Evolutionary conservation across 2,329 filamentous ascomycete species (phyloP), one percentile per base, ranked within the genome.

Genomic region (Fusarium buxicola): DNA sequence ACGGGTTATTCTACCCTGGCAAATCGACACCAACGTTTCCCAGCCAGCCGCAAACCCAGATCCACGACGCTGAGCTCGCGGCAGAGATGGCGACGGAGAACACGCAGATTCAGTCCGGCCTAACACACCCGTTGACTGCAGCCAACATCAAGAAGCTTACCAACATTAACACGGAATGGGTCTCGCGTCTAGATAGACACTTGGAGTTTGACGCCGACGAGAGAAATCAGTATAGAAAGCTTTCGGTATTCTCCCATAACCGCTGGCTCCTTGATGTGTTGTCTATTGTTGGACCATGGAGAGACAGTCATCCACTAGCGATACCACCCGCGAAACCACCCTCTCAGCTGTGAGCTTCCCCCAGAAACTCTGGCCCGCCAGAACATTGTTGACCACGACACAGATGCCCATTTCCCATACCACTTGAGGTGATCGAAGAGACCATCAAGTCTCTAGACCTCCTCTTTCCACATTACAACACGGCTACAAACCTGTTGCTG

Each of bases 371-470:
- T n/a, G n/a, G n/a, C n/a, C n/a, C n/a, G n/a, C n/a, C n/a, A n/a
- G n/a, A n/a, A n/a, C n/a, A n/a, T n/a, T n/a, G n/a, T n/a, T n/a
- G n/a, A n/a, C n/a, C n/a, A n/a, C n/a, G n/a, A n/a, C n/a, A n/a
- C n/a, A 45, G 41, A n/a, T 45, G 41, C 9, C 41, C 41, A 2
- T 45, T 45, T 5, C 41, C 41, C 5, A 45, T 45, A 24, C 41
- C 41, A n/a, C 30, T 34, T 2, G 41, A 45, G 12, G 30, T 34
- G 8, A 45, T 45, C 12, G 16, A 45, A 32, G 41, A 45, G 32
- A 34, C 30, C 6, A 34, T 45, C 12, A 34, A 21, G 15, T 45
- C 41, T 2, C 5, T 45, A 3, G 30, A 45, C 8, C 10, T 45
- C 3, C 18, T 45, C 3, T 45, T 45, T 11, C 41, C 41, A n/a